A percentile compares a stretch with the other conserved stretches of the same genome.
These are phyloP conservation scores for Chaetoceros tenuissimus DNA, from an alignment of 108 stramenopile genomes.

Conservation along the genomic window DNA sequence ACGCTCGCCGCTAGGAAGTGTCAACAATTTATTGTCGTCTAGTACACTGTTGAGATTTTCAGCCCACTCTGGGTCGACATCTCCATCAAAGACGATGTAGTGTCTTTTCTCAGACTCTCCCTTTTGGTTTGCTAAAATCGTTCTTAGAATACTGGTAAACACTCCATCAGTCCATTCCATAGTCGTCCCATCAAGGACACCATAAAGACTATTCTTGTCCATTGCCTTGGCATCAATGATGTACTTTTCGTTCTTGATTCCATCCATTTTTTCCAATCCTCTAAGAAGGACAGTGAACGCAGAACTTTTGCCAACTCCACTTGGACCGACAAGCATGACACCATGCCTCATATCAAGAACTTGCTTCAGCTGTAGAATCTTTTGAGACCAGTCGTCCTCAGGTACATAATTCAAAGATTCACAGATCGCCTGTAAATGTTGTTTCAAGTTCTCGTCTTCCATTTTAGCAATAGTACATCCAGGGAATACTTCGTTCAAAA, in stretches of 20 bases:
- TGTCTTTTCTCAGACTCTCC: constrained; percentile 85
- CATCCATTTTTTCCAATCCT: constrained; percentile 78
- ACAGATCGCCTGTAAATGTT: constrained; percentile 63
- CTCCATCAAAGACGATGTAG: constrained; percentile 97
- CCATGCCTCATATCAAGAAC: constrained; percentile 94
- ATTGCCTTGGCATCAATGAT: constrained; percentile 97
- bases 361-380: constrained; percentile 91
- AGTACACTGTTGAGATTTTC: constrained; percentile 84
- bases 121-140: constrained; percentile 87
- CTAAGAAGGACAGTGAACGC: constrained; percentile 72
- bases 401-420: constrained; percentile 41
- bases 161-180: constrained; percentile 99
- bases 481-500: constrained; percentile 89
- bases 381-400: constrained; percentile 82
- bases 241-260: constrained; percentile 83
- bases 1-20: constrained; percentile 92
- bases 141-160: constrained; percentile 80
- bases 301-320: constrained; percentile 70
- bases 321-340: constrained; percentile 93
- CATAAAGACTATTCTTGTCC: constrained; percentile 88
- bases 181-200: constrained; percentile 92
- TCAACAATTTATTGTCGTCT: constrained; percentile 95
- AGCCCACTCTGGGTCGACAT: constrained; percentile 95
- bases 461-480: constrained; percentile 66
- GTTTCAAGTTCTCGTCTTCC: constrained; percentile 67